Base-by-base conservation (phyloP, 1,284 basidiomycete genomes). In the Sporisorium scitamineum region DNA sequence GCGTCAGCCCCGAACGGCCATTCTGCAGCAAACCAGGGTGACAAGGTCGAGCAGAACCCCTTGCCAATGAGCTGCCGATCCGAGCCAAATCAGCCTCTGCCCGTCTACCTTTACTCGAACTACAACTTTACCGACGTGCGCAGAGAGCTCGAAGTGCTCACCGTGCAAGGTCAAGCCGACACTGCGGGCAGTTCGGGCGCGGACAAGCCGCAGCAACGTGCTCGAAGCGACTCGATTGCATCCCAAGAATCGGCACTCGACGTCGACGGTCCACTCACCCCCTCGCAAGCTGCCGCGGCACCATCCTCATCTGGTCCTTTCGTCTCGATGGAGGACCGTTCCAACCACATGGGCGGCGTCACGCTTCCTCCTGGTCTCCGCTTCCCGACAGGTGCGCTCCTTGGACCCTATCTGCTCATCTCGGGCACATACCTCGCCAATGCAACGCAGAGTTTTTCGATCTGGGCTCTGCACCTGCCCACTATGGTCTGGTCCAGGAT, bases 121-220 rank as follows among this genome's bases (percentile, higher is more conserved):
- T 82, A 80, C 75, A 82, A 82, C 55, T 83, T 83, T 48, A 80
- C 80, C 50, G 79, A 83, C 47, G 81, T 83, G 32, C 75, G 80
- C 48, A 61, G 81, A 42, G 80, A 83, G 66, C 77, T 83, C 60
- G 79, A 82, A 58, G 62, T 78, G 34, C 65, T 82, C 39, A 61
- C 54, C n/a, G 20, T 80, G 5, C 60, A 53, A 31, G 47, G 44
- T 41, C 42, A 52, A 2, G 14, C 42, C 47, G 60, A 63, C n/a
- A 50, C 31, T 26, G 44, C 26, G 11, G 31, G 34, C n/a, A 20
- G 9, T 31, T 14, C 53, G 5, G 54, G 54, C 2, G 20, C 61
- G 2, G 50, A 41, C 32, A 45, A 20, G 39, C 26, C 14, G 14
- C 66, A 57, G 29, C 56, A 52, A 27, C 68, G 61, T 11, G 26